These are phyloP conservation scores for Eudorina sp. DNA, from an alignment of 139 green algal genomes.

Conservation along the genomic window DNA sequence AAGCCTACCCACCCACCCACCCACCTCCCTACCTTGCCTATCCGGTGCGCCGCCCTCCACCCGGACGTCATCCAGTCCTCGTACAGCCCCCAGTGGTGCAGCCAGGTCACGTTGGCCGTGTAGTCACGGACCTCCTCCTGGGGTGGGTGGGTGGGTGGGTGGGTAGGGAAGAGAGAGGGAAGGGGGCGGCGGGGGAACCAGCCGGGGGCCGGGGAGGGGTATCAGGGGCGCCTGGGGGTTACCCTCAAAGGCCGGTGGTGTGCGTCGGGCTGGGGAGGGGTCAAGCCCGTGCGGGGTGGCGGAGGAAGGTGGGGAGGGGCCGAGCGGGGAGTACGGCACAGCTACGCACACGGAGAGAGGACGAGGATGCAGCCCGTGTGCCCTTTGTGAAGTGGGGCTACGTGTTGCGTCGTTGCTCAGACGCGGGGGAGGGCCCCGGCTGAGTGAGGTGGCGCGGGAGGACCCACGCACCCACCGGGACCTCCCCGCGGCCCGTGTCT, in stretches of 20 bases:
- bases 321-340: too few species aligned
- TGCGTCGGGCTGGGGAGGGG: too few species aligned
- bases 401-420: too few species aligned
- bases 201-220: neutral
- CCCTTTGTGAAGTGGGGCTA: too few species aligned
- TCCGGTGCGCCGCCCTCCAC: conserved; percentile 51
- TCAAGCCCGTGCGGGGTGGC: too few species aligned
- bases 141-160: neutral
- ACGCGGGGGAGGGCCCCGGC: too few species aligned
- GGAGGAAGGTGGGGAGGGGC: too few species aligned
- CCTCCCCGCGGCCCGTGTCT: conserved; percentile 36
- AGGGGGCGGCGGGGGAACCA: neutral
- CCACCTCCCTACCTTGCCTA: conserved; percentile 42
- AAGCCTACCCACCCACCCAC: neutral
- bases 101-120: conserved; percentile 48
- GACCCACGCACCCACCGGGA: neutral
- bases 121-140: neutral
- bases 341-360: too few species aligned
- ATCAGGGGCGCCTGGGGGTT: too few species aligned
- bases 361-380: too few species aligned
- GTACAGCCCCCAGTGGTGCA: conserved; percentile 59
- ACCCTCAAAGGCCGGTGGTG: too few species aligned
- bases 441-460: too few species aligned
- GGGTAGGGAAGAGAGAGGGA: neutral
- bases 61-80: neutral